phyloP scores from a whole-genome alignment of 306 rosid genomes.

The Rosa lucieae region DNA sequence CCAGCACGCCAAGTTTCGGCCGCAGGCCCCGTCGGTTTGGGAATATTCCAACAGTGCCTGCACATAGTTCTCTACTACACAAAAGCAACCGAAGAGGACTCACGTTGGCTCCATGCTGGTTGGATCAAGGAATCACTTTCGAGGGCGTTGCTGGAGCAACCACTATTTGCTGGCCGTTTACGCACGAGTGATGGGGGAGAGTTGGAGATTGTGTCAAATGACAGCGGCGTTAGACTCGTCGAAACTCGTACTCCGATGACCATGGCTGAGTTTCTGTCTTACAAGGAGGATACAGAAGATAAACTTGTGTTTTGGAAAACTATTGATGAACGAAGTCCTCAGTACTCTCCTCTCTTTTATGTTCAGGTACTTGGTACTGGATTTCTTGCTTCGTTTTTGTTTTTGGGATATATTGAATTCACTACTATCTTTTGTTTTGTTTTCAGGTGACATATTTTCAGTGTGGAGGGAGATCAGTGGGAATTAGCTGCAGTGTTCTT shows the following conservation, averaged over 20 bases:
- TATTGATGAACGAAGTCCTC: slow-evolving; percentile 41
- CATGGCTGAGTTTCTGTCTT: slow-evolving; percentile 38
- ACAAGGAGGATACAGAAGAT: slow-evolving; percentile 30
- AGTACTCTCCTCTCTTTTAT: slow-evolving; percentile 56
- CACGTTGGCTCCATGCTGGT: slow-evolving; percentile 48
- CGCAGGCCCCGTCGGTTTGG: neutral
- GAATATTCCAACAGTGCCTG: slow-evolving; percentile 33
- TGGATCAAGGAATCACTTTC: slow-evolving; percentile 60
- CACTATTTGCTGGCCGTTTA: slow-evolving; percentile 54
- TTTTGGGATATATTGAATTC: neutral
- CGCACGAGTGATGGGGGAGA: neutral
- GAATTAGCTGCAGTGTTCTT: slow-evolving; percentile 65
- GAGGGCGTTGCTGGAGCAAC: slow-evolving; percentile 37
- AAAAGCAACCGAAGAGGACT: slow-evolving; percentile 12
- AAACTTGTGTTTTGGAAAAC: slow-evolving; percentile 65
- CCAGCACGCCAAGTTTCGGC: slow-evolving; percentile 27
- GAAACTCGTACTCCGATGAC: slow-evolving; percentile 27
- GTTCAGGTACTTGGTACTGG: slow-evolving; percentile 42
- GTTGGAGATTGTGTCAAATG: slow-evolving; percentile 44
- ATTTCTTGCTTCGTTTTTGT: neutral
- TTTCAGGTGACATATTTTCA: slow-evolving; percentile 53
- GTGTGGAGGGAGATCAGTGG: slow-evolving; percentile 62
- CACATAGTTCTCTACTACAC: slow-evolving; percentile 44
- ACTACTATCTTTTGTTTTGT: neutral
- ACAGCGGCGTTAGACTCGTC: slow-evolving; percentile 51